Percentiles rank a stretch among this genome's conserved stretches.
These are phyloP conservation scores for Aspergillus sp. DNA, from an alignment of 2,329 filamentous ascomycete species.

Conservation along the genomic window DNA sequence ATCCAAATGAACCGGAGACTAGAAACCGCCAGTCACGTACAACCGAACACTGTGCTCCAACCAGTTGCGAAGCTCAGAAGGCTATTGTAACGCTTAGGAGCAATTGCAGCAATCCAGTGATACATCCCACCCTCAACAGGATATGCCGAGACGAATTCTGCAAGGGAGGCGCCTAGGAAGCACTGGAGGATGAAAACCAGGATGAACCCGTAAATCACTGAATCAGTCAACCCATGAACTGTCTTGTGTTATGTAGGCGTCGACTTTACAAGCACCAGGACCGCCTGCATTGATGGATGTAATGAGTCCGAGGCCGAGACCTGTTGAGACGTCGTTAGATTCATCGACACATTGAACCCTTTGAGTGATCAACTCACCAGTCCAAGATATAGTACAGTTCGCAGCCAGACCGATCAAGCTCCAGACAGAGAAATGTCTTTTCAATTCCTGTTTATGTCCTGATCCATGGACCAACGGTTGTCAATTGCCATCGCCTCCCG, in stretches of 20 bases:
- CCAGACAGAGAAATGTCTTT: slow-evolving; percentile 49
- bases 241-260: background rate
- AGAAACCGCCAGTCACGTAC: slow-evolving; percentile 15
- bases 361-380: slow-evolving; percentile 28
- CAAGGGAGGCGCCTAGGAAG: slow-evolving; percentile 47
- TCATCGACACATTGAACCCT: background rate
- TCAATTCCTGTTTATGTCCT: slow-evolving; percentile 52
- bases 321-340: slow-evolving; percentile 13
- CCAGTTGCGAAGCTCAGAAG: slow-evolving; percentile 48
- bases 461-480: background rate
- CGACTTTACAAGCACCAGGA: slow-evolving; percentile 38
- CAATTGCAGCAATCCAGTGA: slow-evolving; percentile 52
- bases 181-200: slow-evolving; percentile 49
- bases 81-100: slow-evolving; percentile 40
- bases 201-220: slow-evolving; percentile 53
- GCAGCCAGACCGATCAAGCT: slow-evolving; percentile 51
- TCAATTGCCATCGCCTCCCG: background rate
- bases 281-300: slow-evolving; percentile 51
- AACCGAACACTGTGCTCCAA: slow-evolving; percentile 45
- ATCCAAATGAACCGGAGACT: background rate
- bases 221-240: slow-evolving; percentile 14
- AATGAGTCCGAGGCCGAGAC: slow-evolving; percentile 45
- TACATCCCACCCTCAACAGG: slow-evolving; percentile 54
- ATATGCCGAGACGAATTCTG: slow-evolving; percentile 51
- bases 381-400: slow-evolving; percentile 54